Evolutionary conservation across 257 asterid species (phyloP).

Genomic region (Penstemon eatonii): DNA sequence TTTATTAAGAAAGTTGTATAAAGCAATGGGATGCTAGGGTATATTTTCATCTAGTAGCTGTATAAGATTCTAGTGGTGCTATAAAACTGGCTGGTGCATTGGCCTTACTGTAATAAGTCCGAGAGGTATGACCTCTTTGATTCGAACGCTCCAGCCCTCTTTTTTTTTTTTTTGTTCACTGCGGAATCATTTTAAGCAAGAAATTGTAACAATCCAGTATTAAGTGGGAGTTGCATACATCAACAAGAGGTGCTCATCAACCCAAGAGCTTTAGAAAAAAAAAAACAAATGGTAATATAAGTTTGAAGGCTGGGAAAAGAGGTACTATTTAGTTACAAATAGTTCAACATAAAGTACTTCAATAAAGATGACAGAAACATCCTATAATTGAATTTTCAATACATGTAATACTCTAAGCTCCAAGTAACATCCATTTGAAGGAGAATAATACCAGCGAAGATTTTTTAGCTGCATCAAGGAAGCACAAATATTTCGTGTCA

Average conservation of each 20-base stretch:
- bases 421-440: not conserved
- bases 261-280: not conserved
- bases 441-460: conserved; percentile 2
- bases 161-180: no score
- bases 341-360: conserved; percentile 11
- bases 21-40: not conserved
- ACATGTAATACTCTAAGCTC: conserved; percentile 1
- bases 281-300: not conserved
- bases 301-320: not conserved
- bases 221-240: conserved; percentile 1
- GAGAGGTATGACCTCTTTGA: no score
- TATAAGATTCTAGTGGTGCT: not conserved
- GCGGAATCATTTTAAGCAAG: not conserved
- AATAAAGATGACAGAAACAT: conserved; percentile 7
- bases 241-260: not conserved
- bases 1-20: not conserved
- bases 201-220: not conserved
- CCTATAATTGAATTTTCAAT: not conserved
- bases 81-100: not conserved
- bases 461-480: conserved; percentile 1
- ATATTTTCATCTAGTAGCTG: not conserved
- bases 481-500: not conserved
- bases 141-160: no score
- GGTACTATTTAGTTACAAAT: not conserved
- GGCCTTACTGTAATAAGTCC: no score